Evolutionary conservation across 768 basidiomycete species (phyloP).

Genomic region (Lactarius trivialis): DNA sequence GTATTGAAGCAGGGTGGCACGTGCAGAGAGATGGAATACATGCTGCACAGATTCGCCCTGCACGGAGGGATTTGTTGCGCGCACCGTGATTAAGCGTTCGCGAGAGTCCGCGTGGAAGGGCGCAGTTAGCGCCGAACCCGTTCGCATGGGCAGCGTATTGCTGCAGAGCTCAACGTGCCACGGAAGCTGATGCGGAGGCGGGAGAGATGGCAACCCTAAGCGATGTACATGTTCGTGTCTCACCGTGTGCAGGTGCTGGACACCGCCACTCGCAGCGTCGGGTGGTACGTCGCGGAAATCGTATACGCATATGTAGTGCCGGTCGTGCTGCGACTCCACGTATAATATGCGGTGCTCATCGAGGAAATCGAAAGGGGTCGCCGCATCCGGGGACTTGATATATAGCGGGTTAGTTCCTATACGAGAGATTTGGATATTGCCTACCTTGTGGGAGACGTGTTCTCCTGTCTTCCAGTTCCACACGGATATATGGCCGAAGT

Average conservation of each 20-base stretch:
- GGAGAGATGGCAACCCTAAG: constrained; percentile 7
- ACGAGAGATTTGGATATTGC: neutral
- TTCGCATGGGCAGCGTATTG: constrained; percentile 8
- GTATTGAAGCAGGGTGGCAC: neutral
- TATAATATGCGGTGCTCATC: constrained; percentile 14
- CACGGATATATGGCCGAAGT: constrained; percentile 7
- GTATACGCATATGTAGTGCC: constrained; percentile 5
- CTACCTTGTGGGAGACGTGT: constrained; percentile 6
- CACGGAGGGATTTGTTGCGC: constrained; percentile 5
- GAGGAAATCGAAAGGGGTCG: constrained; percentile 11
- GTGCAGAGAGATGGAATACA: constrained; percentile 9
- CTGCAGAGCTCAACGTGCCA: constrained; percentile 10
- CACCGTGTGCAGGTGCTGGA: neutral
- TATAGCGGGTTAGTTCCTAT: neutral
- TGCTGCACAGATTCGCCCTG: constrained; percentile 8
- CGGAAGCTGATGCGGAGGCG: neutral
- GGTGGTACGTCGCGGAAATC: constrained; percentile 4
- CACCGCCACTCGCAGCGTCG: neutral
- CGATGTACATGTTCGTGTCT: neutral
- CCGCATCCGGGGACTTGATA: neutral
- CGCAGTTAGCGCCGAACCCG: neutral
- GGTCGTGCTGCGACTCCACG: constrained; percentile 2
- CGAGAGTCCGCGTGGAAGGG: constrained; percentile 12
- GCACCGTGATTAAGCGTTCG: constrained; percentile 10
- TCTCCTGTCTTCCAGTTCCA: constrained; percentile 20